phyloP scores from a whole-genome alignment of 345 rosid genomes.

The Rhizophora apiculata region DNA sequence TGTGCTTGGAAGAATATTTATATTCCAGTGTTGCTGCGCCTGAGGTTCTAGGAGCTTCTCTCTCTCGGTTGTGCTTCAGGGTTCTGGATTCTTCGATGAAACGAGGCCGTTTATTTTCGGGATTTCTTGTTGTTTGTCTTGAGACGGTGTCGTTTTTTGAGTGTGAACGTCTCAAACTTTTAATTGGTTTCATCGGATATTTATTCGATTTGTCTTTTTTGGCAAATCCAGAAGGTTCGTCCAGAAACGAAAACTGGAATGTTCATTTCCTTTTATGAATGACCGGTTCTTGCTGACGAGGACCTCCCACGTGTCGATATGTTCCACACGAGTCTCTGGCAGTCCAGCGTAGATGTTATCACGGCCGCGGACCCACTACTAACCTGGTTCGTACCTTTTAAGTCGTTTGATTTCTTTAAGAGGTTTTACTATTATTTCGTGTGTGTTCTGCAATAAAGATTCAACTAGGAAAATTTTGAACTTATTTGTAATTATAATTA shows the following conservation, averaged over 20 bases:
- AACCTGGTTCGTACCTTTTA: no score
- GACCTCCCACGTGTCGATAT: constrained; percentile 1
- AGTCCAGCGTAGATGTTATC: no score
- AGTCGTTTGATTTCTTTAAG: no score
- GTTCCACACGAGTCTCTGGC: no score
- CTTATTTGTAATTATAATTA: no score
- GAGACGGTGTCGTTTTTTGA: neutral
- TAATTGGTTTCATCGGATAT: neutral
- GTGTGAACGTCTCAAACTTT: no score
- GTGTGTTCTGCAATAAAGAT: no score
- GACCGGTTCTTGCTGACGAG: constrained; percentile 8
- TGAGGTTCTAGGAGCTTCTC: constrained; percentile 50
- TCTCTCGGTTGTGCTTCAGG: neutral
- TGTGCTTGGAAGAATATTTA: constrained; percentile 19
- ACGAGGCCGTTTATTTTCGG: constrained; percentile 28
- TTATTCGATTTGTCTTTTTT: neutral
- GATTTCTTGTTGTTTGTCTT: neutral
- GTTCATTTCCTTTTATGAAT: constrained; percentile 2
- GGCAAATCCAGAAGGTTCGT: constrained; percentile 20
- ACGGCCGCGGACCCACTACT: no score
- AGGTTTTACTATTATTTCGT: no score
- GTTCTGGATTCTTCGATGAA: constrained; percentile 56
- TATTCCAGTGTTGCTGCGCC: neutral
- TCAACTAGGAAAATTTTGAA: no score
- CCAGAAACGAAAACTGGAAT: constrained; percentile 12